A percentile compares a stretch with the other conserved stretches of the same genome.
These are phyloP conservation scores for Penicillium argentinense DNA, from an alignment of 495 filamentous ascomycete species.

Conservation along the genomic window DNA sequence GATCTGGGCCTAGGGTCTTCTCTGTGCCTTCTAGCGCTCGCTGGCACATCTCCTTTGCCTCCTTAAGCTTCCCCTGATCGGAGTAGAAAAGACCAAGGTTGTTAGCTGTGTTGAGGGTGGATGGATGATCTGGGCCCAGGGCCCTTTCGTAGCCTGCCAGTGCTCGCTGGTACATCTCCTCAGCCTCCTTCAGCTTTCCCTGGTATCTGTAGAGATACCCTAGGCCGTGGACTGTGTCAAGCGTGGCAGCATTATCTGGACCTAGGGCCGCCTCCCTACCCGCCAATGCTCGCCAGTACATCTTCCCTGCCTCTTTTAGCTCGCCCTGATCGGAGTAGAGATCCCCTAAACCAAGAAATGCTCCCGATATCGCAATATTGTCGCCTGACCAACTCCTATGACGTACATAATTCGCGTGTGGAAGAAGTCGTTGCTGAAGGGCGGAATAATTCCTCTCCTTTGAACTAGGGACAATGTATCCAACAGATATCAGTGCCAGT, in stretches of 20 bases:
- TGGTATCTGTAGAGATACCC: slow-evolving; percentile 8
- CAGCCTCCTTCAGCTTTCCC: slow-evolving; percentile 7
- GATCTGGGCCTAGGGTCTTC: slow-evolving; percentile 4
- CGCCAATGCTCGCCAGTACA: slow-evolving; percentile 9
- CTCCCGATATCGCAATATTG: slow-evolving; percentile 13
- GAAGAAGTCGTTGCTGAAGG: slow-evolving; percentile 36
- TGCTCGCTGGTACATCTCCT: slow-evolving; percentile 11
- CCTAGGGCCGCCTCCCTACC: slow-evolving; percentile 7
- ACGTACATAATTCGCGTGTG: slow-evolving; percentile 31
- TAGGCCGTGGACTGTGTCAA: slow-evolving; percentile 4
- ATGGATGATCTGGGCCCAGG: too few relatives aligned
- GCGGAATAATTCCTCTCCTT: slow-evolving; percentile 24
- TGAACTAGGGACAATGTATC: slow-evolving; percentile 20
- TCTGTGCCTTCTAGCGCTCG: slow-evolving; percentile 10
- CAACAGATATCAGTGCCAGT: slow-evolving; percentile 27
- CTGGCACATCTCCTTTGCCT: slow-evolving; percentile 15
- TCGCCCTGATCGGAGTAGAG: slow-evolving; percentile 9
- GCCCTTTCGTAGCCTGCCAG: slow-evolving; percentile 4
- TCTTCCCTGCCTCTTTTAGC: slow-evolving; percentile 2
- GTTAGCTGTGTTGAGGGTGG: not conserved
- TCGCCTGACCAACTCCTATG: slow-evolving; percentile 1
- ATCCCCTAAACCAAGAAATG: slow-evolving; percentile 11
- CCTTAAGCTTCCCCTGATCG: slow-evolving; percentile 11
- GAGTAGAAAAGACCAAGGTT: slow-evolving; percentile 12
- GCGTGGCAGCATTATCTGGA: slow-evolving; percentile 6